Conservation (phyloP, 768 basidiomycete species). For the Rickenella mellea region DNA sequence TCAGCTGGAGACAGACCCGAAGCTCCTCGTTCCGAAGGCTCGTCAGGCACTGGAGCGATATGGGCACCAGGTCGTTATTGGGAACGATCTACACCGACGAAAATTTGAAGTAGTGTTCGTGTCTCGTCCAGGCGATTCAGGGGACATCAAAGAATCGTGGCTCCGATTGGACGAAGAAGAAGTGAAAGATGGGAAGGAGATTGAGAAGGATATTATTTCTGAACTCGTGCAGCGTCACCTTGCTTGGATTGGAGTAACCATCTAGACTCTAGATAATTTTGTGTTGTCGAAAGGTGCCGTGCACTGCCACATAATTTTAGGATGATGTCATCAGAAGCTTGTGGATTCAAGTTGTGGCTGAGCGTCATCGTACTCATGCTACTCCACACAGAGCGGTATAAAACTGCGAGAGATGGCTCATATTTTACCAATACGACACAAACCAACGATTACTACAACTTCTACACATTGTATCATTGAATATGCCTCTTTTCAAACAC, state of each 20-base stretch:
- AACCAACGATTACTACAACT: too few species aligned
- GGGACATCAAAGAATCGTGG: slow-evolving; percentile 48
- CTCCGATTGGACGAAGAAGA: slow-evolving; percentile 42
- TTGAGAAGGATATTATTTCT: slow-evolving; percentile 83
- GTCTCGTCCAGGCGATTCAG: slow-evolving; percentile 28
- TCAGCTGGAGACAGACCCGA: slow-evolving; percentile 87
- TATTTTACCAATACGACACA: too few species aligned
- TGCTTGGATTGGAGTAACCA: slow-evolving; percentile 48
- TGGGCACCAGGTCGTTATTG: slow-evolving; percentile 95
- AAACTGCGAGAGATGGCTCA: too few species aligned
- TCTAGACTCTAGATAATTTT: too few species aligned
- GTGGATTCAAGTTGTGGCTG: too few species aligned
- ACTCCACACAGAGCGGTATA: too few species aligned
- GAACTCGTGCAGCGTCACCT: slow-evolving; percentile 70
- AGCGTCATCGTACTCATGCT: too few species aligned
- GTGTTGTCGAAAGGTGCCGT: too few species aligned
- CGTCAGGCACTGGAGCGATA: slow-evolving; percentile 82
- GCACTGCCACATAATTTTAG: too few species aligned
- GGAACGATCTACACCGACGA: slow-evolving; percentile 86
- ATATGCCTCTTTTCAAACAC: too few species aligned
- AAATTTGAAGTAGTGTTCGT: slow-evolving; percentile 93
- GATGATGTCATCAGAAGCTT: too few species aligned
- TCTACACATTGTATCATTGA: too few species aligned
- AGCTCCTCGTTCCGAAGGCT: slow-evolving; percentile 84
- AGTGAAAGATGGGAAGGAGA: slow-evolving; percentile 54